Evolutionary conservation across 1,284 basidiomycete genomes (phyloP).

Genomic region (Porogramme epimiltina): DNA sequence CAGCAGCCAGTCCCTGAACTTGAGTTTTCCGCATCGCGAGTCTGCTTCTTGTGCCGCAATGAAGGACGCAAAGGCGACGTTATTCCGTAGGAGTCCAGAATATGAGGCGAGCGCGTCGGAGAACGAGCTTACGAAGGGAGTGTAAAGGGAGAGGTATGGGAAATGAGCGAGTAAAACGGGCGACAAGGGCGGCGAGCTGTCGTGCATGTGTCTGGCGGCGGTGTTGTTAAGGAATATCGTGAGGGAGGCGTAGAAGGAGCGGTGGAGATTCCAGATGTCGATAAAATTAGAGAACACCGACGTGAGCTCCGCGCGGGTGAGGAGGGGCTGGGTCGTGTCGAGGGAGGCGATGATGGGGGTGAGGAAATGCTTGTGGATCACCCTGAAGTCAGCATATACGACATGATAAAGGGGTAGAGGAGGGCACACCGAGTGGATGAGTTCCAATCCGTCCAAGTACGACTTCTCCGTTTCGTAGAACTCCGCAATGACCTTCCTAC

Average conservation of each 20-base stretch:
- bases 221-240: slow-evolving; percentile 43
- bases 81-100: slow-evolving; percentile 50
- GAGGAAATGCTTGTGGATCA: slow-evolving; percentile 66
- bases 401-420: background rate
- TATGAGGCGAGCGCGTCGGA: slow-evolving; percentile 64
- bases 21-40: slow-evolving; percentile 70
- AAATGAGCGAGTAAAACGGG: slow-evolving; percentile 50
- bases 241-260: slow-evolving; percentile 71
- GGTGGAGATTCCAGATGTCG: slow-evolving; percentile 89
- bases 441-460: slow-evolving; percentile 78
- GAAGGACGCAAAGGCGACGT: slow-evolving; percentile 61
- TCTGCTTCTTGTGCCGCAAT: slow-evolving; percentile 62
- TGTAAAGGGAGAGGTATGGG: slow-evolving; percentile 70
- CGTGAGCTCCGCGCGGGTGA: slow-evolving; percentile 70
- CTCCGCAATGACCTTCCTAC: slow-evolving; percentile 64
- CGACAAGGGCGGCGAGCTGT: slow-evolving; percentile 40
- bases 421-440: slow-evolving; percentile 73
- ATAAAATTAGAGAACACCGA: slow-evolving; percentile 88
- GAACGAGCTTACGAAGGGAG: slow-evolving; percentile 80
- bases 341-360: slow-evolving; percentile 74
- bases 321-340: slow-evolving; percentile 63
- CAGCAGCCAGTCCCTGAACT: slow-evolving; percentile 82
- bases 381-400: background rate
- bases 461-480: slow-evolving; percentile 80
- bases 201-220: slow-evolving; percentile 20